Conservation (phyloP, 768 basidiomycete genomes). For the Auriscalpium microsporum region DNA sequence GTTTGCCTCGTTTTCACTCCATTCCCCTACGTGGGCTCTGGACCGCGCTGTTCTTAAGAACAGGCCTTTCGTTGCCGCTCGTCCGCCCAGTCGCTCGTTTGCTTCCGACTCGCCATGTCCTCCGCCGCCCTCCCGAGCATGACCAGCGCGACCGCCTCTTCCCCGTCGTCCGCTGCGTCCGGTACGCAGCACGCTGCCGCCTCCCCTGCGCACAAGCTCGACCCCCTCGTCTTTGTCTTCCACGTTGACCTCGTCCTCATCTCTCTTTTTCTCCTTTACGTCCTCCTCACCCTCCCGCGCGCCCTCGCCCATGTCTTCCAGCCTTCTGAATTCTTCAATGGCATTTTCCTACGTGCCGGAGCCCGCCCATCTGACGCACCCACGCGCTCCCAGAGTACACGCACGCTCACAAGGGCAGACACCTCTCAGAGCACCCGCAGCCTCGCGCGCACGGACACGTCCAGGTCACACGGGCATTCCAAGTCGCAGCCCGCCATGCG, state of each 20-base stretch:
- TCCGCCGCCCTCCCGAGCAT: not conserved
- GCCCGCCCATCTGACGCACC: not conserved
- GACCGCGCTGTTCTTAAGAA: not conserved
- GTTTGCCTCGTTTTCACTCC: not conserved
- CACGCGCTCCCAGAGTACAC: not conserved
- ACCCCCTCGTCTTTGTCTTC: constrained; percentile 3
- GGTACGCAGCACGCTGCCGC: not conserved
- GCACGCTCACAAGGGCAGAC: not conserved
- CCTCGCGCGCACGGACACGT: too few species aligned
- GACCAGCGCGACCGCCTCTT: not conserved
- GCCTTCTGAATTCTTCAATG: constrained; percentile 9
- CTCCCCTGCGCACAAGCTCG: not conserved
- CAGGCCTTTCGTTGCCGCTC: not conserved
- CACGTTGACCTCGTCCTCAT: constrained; percentile 9
- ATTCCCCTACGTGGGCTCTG: not conserved
- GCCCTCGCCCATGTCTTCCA: constrained; percentile 9
- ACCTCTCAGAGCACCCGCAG: too few species aligned
- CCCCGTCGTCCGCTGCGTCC: constrained; percentile 1
- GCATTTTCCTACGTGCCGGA: constrained; percentile 9
- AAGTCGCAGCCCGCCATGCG: not conserved
- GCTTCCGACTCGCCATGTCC: not conserved
- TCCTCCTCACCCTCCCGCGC: constrained; percentile 10
- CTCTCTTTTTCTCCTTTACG: constrained; percentile 8
- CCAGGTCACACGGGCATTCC: not conserved
- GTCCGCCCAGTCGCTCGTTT: not conserved